Percentiles rank a stretch among this genome's conserved stretches.
Evolutionary conservation across 148 eudicot species (phyloP).

Genomic region (Silene conica): DNA sequence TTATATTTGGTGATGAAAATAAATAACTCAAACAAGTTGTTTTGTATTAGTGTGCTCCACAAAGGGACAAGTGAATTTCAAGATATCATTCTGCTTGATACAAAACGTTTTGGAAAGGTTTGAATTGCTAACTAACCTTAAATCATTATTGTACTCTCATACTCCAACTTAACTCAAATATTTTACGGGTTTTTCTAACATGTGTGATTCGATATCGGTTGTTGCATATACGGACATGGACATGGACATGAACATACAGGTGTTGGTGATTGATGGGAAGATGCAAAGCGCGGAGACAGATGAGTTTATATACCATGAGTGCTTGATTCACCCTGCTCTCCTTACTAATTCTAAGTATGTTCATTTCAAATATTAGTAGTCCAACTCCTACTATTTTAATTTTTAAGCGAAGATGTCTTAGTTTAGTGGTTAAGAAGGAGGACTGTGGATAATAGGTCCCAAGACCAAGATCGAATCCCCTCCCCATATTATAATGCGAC

Average conservation of each 20-base stretch:
- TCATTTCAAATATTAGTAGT: too few relatives aligned
- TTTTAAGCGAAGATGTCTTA: too few relatives aligned
- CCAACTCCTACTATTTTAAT: too few relatives aligned
- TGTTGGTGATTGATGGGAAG: conserved; percentile 73
- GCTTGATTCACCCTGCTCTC: conserved; percentile 75
- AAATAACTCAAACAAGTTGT: background rate
- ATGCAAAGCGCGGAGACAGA: conserved; percentile 84
- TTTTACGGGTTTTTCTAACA: background rate
- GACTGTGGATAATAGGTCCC: too few relatives aligned
- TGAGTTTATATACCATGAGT: conserved; percentile 80
- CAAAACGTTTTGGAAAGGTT: conserved; percentile 81
- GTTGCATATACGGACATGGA: background rate
- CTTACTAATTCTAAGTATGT: conserved; percentile 51
- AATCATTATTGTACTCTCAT: too few relatives aligned
- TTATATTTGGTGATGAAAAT: too few relatives aligned
- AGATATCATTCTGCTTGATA: conserved; percentile 70
- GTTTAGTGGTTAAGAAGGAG: too few relatives aligned
- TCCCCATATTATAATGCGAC: too few relatives aligned
- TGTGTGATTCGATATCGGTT: too few relatives aligned
- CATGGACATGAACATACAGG: conserved; percentile 29
- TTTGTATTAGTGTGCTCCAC: conserved; percentile 45
- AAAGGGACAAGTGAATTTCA: conserved; percentile 68
- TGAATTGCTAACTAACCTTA: background rate
- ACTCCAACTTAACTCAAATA: too few relatives aligned
- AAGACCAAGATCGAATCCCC: too few relatives aligned